Evolutionary conservation across 139 green algal species (phyloP).

Genomic region (Limnomonas spitsbergensis): DNA sequence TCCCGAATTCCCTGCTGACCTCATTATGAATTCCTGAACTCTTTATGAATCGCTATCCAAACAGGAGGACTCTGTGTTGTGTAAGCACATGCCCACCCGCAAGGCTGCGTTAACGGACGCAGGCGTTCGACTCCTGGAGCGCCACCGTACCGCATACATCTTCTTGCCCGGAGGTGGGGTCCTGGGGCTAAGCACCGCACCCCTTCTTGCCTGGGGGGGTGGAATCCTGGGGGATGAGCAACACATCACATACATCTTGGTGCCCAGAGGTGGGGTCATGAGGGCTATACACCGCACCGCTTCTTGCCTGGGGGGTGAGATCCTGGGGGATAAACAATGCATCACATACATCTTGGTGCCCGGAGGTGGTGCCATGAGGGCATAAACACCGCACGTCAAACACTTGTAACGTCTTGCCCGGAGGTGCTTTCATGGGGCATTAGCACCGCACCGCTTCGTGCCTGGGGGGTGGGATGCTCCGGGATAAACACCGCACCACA

Average conservation of each 20-base stretch:
- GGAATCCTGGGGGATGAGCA: no score
- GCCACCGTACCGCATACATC: conserved; percentile 63
- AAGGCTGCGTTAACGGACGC: conserved; percentile 19
- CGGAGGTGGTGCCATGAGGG: not conserved
- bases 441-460: not conserved
- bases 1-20: no score
- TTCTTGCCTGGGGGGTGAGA: not conserved
- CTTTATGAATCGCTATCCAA: no score
- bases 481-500: no score
- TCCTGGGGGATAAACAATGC: no score
- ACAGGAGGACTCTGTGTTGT: conserved; percentile 20
- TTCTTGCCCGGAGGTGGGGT: conserved; percentile 61
- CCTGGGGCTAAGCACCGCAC: no score
- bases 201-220: not conserved
- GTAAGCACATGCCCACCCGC: conserved; percentile 27
- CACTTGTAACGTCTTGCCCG: no score
- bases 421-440: no score
- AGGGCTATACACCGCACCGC: no score
- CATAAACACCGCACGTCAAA: no score
- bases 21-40: no score
- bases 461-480: not conserved
- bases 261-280: not conserved
- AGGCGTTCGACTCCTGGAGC: not conserved
- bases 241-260: no score
- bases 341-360: not conserved